Base-by-base conservation (phyloP, 257 asterid genomes). In the Dorcoceras hygrometricum region DNA sequence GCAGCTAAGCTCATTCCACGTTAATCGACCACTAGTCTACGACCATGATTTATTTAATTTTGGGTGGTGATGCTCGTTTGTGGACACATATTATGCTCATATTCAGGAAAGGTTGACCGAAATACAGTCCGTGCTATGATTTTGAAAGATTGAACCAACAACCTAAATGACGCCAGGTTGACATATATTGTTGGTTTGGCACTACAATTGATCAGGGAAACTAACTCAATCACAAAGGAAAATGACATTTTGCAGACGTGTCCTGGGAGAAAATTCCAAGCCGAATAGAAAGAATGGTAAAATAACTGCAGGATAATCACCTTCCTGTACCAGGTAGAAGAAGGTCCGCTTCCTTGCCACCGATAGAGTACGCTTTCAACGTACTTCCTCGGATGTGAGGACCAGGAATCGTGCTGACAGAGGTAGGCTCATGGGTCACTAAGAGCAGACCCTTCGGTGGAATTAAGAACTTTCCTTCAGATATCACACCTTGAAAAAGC, bases 291-390 rank as follows among this genome's bases (percentile, higher is more conserved):
- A 39, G 51, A 39, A 39, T 39, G 19, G 19, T 14, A 39, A 39
- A n/a, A 12, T 39, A 39, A 12, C 12, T 14, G 51, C 7, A 46
- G 18, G 8, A 14, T 73, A 57, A 46, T 67, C 27, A 80, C 84
- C 86, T 81, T 76, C 79, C 86, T 27, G 86, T 77, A 19, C 83
- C 83, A 56, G 86, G 86, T 10, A 81, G 75, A 59, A 77, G 79
- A 63, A 81, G 71, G 66, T 81, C 86, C 5, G 51, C 86, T 67
- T 77, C 83, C 66, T 68, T 75, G 68, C 75, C 34, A 48, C 86
- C 83, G 16, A 81, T 75, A 46, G 86, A 74, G 80, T 69, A 66
- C 22, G 83, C 86, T 75, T 77, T 81, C 73, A 81, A 62, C 0
- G 86, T 54, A 66, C 24, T 53, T 58, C 86, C 86, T 24, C 86